phyloP scores from a whole-genome alignment of 805 yeast species.

The Barnettozyma vustinii region DNA sequence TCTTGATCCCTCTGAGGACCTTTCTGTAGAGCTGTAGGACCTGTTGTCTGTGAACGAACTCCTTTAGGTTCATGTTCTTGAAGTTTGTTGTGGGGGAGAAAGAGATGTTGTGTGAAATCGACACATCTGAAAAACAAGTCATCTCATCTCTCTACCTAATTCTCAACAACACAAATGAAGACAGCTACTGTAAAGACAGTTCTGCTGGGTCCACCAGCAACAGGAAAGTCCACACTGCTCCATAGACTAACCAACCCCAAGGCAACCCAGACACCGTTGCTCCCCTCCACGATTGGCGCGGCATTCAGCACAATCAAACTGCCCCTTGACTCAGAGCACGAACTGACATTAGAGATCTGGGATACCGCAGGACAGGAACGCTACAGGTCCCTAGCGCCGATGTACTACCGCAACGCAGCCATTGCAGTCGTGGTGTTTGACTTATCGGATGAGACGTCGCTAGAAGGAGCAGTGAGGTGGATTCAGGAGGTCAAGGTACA shows the following conservation, averaged over 20 bases:
- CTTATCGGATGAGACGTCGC: conserved; percentile 62
- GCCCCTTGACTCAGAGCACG: conserved; percentile 44
- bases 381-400: conserved; percentile 71
- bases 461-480: conserved; percentile 82
- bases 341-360: conserved; percentile 76
- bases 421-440: conserved; percentile 89
- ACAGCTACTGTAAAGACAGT: conserved; percentile 19
- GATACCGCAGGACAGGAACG: conserved; percentile 86
- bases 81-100: neutral
- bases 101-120: too few relatives aligned
- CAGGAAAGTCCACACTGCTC: conserved; percentile 63
- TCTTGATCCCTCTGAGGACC: conserved; percentile 3
- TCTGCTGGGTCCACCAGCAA: conserved; percentile 61
- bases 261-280: conserved; percentile 39
- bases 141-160: too few relatives aligned
- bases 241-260: conserved; percentile 70
- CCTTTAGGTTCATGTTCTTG: conserved; percentile 4
- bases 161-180: neutral
- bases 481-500: conserved; percentile 85
- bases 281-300: conserved; percentile 79
- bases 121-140: neutral
- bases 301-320: conserved; percentile 73
- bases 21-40: conserved; percentile 2
- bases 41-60: conserved; percentile 7
- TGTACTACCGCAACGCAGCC: conserved; percentile 78